These are phyloP conservation scores for Aspergillus puulaauensis DNA, from an alignment of 2,329 filamentous ascomycete species.

Conservation along the genomic window DNA sequence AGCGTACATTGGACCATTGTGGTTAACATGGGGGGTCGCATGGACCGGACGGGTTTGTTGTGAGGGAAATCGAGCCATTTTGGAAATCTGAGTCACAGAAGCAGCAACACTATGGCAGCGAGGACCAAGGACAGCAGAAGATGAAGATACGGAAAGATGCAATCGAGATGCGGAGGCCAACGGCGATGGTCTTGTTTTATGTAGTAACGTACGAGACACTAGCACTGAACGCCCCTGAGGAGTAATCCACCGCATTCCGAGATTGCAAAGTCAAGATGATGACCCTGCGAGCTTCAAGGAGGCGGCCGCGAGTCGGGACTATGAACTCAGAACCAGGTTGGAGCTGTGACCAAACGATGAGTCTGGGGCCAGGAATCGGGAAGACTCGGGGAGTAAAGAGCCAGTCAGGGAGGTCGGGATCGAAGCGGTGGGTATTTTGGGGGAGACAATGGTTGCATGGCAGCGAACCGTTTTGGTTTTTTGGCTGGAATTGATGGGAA, in stretches of 20 bases:
- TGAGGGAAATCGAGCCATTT: conserved; percentile 38
- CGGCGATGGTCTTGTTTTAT: conserved; percentile 32
- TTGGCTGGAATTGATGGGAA: conserved; percentile 13
- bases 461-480: conserved; percentile 20
- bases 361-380: conserved; percentile 22
- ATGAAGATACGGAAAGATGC: conserved; percentile 17
- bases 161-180: conserved; percentile 9
- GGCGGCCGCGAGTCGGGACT: conserved; percentile 17
- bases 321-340: conserved; percentile 16
- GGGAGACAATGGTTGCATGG: conserved; percentile 20
- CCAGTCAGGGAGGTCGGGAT: conserved; percentile 23
- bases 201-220: conserved; percentile 23
- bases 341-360: conserved; percentile 11
- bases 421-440: conserved; percentile 22
- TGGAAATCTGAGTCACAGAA: conserved; percentile 23
- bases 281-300: conserved; percentile 20
- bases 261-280: conserved; percentile 53
- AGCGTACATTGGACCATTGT: conserved; percentile 34
- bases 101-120: conserved; percentile 19
- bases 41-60: conserved; percentile 39
- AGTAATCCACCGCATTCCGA: conserved; percentile 39
- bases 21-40: conserved; percentile 33
- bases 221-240: conserved; percentile 34
- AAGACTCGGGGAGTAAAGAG: conserved; percentile 22
- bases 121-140: conserved; percentile 15